Evolutionary conservation across 768 basidiomycete genomes (phyloP).

Genomic region (Suillus brevipes): DNA sequence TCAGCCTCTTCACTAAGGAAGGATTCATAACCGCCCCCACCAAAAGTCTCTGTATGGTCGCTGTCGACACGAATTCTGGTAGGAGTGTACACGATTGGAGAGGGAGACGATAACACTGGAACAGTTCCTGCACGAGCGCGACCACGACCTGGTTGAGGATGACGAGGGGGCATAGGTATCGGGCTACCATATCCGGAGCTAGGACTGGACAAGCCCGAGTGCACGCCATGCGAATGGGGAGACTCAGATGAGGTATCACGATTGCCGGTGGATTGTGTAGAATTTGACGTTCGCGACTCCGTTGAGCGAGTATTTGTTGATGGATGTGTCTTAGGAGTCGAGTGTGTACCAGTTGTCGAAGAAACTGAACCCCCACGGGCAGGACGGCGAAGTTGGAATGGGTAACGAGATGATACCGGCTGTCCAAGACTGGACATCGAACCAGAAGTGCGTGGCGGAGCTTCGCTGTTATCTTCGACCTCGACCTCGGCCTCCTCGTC

Average conservation of each 20-base stretch:
- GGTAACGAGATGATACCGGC: constrained; percentile 68
- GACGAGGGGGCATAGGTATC: constrained; percentile 52
- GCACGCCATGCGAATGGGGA: constrained; percentile 46
- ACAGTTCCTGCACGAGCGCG: constrained; percentile 41
- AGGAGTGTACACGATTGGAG: constrained; percentile 33
- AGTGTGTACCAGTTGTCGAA: constrained; percentile 42
- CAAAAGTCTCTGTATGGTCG: constrained; percentile 28
- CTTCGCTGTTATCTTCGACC: constrained; percentile 45
- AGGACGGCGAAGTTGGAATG: constrained; percentile 61
- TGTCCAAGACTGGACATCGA: constrained; percentile 87
- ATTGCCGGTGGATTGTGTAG: constrained; percentile 65
- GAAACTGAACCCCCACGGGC: constrained; percentile 45
- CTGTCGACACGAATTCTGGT: constrained; percentile 31
- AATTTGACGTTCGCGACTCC: constrained; percentile 39
- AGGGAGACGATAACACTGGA: constrained; percentile 38
- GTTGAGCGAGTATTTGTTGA: constrained; percentile 40
- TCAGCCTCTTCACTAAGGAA: constrained; percentile 31
- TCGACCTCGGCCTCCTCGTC: constrained; percentile 46
- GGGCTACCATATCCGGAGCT: constrained; percentile 33
- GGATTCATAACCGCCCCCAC: constrained; percentile 29
- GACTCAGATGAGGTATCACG: constrained; percentile 58
- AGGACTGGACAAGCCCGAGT: constrained; percentile 39
- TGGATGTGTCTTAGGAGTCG: constrained; percentile 37
- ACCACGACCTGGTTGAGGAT: constrained; percentile 41
- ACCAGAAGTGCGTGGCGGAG: constrained; percentile 67